Base-by-base conservation (phyloP, 1,284 basidiomycete genomes). In the Kwoniella shivajii region DNA sequence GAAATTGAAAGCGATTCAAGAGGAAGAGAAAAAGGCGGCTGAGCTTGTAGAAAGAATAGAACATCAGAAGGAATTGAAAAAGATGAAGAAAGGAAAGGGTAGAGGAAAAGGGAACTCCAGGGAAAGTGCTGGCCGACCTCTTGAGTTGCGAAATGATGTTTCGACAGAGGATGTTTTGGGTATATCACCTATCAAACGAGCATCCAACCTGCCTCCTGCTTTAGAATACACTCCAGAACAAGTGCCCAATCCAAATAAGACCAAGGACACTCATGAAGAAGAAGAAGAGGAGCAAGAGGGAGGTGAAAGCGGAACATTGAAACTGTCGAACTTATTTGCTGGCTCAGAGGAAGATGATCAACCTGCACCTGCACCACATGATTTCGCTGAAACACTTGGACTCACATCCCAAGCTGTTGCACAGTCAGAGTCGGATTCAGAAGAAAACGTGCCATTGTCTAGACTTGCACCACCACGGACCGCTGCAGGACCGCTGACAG, bases 391-490 rank as follows among this genome's bases (percentile, higher is more conserved):
- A 30, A 43, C 50, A 3, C 20, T n/a, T 34, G 6, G 36, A 47
- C 16, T 29, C 27, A 18, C 29, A 18, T 42, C 18, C 26, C 45
- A 48, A 6, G 33, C 36, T 13, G 39, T 13, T n/a, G 26, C 41
- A 6, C 9, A 33, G 2, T 54, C 45, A 6, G 60, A 66, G 20
- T 43, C 63, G 24, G 52, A 70, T 50, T 68, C 69, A n/a, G 75
- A 77, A 27, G 74, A 73, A 39, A 71, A 76, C 44, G 60, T 74
- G 5, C 75, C 75, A 0, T 66, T 77, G 2, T 73, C 69, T 1
- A 58, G 48, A 44, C 37, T 73, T 1, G 57, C 57, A 10, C 39
- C 34, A 14, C 26, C 24, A 1, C 38, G 22, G 20, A 24, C 24
- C 4, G 13, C 10, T 16, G 4, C 29, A 24, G 13, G 26, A 9